These are phyloP conservation scores for Cladosporium phlei DNA, from an alignment of 2,329 filamentous ascomycete species.

Conservation along the genomic window DNA sequence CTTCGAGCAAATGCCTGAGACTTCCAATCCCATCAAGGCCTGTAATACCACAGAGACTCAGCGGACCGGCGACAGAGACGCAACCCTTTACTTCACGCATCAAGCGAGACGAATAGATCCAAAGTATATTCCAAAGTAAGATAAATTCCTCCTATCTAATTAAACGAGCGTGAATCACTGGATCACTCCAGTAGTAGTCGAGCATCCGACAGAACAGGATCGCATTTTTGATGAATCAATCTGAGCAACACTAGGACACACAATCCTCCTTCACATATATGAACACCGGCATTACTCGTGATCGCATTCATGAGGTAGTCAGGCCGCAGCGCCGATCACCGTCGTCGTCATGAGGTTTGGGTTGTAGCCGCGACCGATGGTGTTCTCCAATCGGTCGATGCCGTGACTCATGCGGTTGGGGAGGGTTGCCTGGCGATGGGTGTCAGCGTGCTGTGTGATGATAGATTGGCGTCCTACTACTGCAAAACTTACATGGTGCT, in stretches of 20 bases:
- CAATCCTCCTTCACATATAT: not conserved
- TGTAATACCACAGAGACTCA: too few relatives aligned
- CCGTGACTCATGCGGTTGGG: not conserved
- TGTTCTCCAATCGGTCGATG: not conserved
- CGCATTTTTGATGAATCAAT: constrained; percentile 3
- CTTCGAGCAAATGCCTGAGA: too few relatives aligned
- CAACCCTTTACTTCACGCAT: too few relatives aligned
- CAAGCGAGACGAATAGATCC: too few relatives aligned
- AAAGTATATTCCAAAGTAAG: too few relatives aligned
- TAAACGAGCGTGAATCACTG: too few relatives aligned
- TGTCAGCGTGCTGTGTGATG: not conserved
- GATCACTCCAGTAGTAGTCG: too few relatives aligned
- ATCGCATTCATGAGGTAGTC: constrained; percentile 9
- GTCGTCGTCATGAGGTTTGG: not conserved
- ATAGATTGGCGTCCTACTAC: too few relatives aligned
- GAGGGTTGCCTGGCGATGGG: not conserved
- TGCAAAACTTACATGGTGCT: constrained; percentile 7
- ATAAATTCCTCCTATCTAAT: not conserved
- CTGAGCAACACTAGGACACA: constrained; percentile 12
- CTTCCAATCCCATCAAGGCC: too few relatives aligned
- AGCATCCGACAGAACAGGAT: too few relatives aligned
- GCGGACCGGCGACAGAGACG: too few relatives aligned
- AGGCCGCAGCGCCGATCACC: constrained; percentile 9
- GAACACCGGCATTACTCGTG: constrained; percentile 12
- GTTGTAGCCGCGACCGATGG: constrained; percentile 1